A percentile compares a stretch with the other conserved stretches of the same genome.
Evolutionary conservation across 148 eudicot genomes (phyloP).

Genomic region (Rhododendron mucronatum): DNA sequence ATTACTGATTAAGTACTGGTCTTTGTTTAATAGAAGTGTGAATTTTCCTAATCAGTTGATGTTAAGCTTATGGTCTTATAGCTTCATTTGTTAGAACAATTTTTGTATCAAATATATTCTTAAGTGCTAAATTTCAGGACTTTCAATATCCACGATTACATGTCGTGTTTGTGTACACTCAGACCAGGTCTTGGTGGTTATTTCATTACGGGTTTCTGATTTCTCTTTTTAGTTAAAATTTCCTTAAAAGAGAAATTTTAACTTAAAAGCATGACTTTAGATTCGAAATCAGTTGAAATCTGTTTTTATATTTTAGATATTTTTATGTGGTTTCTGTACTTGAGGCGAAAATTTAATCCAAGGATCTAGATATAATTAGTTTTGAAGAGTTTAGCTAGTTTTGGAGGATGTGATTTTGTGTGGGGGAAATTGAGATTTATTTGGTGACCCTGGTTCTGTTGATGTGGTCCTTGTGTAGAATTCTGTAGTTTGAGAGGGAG

Average conservation of each 20-base stretch:
- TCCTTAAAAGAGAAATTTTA: neutral
- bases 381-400: neutral
- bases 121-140: neutral
- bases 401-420: neutral
- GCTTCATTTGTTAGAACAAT: neutral
- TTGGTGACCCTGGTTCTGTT: neutral
- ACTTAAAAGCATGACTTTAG: neutral
- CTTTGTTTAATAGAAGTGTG: neutral
- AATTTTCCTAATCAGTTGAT: neutral
- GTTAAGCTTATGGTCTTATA: neutral
- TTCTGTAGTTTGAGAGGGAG: slow-evolving; percentile 21
- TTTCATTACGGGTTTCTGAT: neutral
- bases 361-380: neutral
- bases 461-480: neutral
- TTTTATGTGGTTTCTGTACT: neutral
- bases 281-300: neutral
- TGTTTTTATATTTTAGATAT: neutral
- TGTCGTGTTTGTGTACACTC: neutral
- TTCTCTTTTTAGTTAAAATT: too few relatives aligned
- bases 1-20: neutral
- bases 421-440: slow-evolving; percentile 3
- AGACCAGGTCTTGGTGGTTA: neutral
- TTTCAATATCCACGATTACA: neutral
- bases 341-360: neutral
- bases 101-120: slow-evolving; percentile 1